Evolutionary conservation across 2,329 filamentous ascomycete species (phyloP), one percentile per base, ranked within the genome.

Genomic region (Penicillium sp.): DNA sequence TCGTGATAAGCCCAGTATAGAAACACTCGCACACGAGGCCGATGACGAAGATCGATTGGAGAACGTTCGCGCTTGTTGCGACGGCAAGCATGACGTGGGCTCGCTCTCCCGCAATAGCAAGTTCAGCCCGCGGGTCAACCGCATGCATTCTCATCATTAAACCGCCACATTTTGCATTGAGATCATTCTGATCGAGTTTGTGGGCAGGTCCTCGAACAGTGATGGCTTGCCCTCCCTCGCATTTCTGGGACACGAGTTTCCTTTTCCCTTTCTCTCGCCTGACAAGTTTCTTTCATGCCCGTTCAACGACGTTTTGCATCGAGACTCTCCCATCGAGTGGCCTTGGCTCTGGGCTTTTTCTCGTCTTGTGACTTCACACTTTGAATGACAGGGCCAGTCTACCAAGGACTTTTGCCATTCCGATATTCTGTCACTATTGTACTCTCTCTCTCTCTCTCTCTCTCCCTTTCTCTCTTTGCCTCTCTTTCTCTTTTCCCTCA

Each of bases 61-160:
- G 76, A 96, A 98, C 67, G 93, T 98, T 55, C 80, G 93, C 65
- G 90, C 91, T 50, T 98, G 93, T 73, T 98, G 93, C 70, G 93
- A 97, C 79, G 93, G 85, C 57, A 88, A 86, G 73, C 85, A 89
- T 61, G 85, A 89, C 65, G 85, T 89, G 45, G 60, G 69, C 37
- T 68, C 69, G 26, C 62, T 72, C 24, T 66, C 69, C 13, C 64
- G 69, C 45, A 71, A 62, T 18, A 72, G 69, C 49, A 66, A 67
- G 18, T 72, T 68, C 50, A 71, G 69, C 52, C 67, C 68, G 5
- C 63, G 64, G 33, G 54, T 62, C 27, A 68, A 70, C 49, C 67
- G 66, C 39, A 64, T 60, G 37, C 67, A 70, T 51, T 66, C 65
- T 9, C 67, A 70, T 49, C 61, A 66, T 46, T 68, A 58, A 52